A percentile compares a stretch with the other conserved stretches of the same genome.
Evolutionary conservation across 495 filamentous ascomycete species (phyloP).

Genomic region (Astrothelium macrocarpum): DNA sequence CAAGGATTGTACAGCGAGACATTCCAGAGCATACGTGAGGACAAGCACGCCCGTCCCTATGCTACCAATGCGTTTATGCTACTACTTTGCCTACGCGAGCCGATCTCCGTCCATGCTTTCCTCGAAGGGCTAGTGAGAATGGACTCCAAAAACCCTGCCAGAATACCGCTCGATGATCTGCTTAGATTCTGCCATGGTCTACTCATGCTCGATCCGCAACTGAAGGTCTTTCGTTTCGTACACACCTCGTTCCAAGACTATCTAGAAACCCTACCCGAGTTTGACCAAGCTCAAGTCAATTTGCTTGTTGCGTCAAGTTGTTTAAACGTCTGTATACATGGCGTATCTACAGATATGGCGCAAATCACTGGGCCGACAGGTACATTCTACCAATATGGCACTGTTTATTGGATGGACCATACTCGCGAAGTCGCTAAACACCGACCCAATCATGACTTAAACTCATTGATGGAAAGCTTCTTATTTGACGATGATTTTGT

Average conservation of each 20-base stretch:
- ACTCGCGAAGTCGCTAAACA: background rate
- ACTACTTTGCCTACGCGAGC: background rate
- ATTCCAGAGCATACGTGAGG: background rate
- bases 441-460: background rate
- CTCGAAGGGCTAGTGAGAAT: background rate
- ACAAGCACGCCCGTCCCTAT: background rate
- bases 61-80: background rate
- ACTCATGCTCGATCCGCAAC: background rate
- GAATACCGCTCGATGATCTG: background rate
- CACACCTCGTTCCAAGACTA: background rate
- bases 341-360: background rate
- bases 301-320: background rate
- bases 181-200: background rate
- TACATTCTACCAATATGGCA: background rate
- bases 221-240: background rate
- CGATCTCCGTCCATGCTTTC: background rate
- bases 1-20: background rate
- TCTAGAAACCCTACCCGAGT: background rate
- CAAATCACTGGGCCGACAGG: background rate
- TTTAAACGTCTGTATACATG: background rate
- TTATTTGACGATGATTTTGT: background rate
- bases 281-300: background rate
- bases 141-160: background rate
- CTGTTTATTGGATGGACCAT: background rate
- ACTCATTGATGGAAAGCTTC: background rate